Conservation (phyloP, 1,284 basidiomycete species). For the Ceratobasidium sp. region DNA sequence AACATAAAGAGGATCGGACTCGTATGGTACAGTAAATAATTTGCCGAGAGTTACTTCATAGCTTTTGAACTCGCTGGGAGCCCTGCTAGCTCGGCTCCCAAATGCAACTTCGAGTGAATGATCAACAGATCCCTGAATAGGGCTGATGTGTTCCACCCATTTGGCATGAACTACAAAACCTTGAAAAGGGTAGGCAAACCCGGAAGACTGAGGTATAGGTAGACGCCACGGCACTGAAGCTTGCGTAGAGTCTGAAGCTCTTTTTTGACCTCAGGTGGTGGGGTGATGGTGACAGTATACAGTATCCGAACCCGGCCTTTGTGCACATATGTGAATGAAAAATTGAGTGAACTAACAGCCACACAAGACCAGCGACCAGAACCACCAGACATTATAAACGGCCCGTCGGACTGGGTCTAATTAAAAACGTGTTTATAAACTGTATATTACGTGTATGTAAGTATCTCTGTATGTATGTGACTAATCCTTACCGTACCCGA, state of each 20-base stretch:
- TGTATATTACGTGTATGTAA: neutral
- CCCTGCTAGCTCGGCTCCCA: neutral
- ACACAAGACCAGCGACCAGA: neutral
- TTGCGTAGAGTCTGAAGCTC: neutral
- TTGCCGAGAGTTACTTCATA: no score
- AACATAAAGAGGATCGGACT: no score
- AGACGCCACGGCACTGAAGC: neutral
- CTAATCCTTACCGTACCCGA: conserved; percentile 3
- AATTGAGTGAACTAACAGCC: neutral
- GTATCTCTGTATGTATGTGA: neutral
- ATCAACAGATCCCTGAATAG: conserved; percentile 4
- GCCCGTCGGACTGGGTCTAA: neutral
- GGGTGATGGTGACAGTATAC: neutral
- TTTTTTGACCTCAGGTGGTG: neutral
- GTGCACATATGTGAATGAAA: no score
- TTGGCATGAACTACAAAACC: neutral
- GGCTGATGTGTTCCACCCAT: neutral
- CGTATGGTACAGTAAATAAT: no score
- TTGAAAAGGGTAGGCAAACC: conserved; percentile 7
- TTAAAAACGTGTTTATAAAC: conserved; percentile 2
- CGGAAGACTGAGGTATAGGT: neutral
- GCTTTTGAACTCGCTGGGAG: neutral
- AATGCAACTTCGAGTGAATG: conserved; percentile 4
- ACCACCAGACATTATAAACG: neutral
- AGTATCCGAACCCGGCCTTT: no score